Evolutionary conservation across 2,329 filamentous ascomycete genomes (phyloP), one percentile per base, ranked within the genome.

Genomic region (Pseudocercospora fijiensis): DNA sequence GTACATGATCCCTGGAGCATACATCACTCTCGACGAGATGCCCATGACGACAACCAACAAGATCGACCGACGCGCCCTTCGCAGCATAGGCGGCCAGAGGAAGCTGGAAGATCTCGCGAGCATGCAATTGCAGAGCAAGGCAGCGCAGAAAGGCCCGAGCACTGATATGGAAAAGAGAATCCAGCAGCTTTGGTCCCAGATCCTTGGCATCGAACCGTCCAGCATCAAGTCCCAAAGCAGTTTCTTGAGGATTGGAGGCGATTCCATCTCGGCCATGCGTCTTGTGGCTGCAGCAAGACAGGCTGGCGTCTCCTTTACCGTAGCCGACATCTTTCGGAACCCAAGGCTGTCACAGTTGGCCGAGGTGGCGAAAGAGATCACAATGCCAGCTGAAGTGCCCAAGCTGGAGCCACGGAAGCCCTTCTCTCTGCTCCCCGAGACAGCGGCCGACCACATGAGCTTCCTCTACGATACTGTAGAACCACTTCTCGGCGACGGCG

Each of bases 1-100:
- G 0, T 95, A 95, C 73, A 93, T 93, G 90, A 76, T 94, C 1
- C 92, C 92, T 0, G 86, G 86, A 0, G 85, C 87, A 65, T 77
- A 94, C 4, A 79, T 96, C 6, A 88, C 89, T 0, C 80, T 96
- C 4, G 84, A 84, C 61, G 72, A 75, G 0, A 80, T 96, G 45
- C 91, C 91, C 0, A 81, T 88, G 70, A 93, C 89, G 0, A 74
- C 84, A 0, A 89, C 88, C 58, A 89, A 89, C 1, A 95, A 95
- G 73, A 80, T 88, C 6, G 86, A 96, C 71, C 84, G 84, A 61
- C 72, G 75, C 73, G 0, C 74, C 77, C 0, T 87, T 88, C 67
- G 61, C 75, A 1, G 62, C 64, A 0, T 75, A 91, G 0, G 68
- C 76, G 1, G 68, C 77, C 5, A 74, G 79, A 0, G 77, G 45